Percentiles rank a stretch among this genome's conserved stretches.
Evolutionary conservation across 2,329 filamentous ascomycete genomes (phyloP).

Genomic region (Coleophoma crateriformis): DNA sequence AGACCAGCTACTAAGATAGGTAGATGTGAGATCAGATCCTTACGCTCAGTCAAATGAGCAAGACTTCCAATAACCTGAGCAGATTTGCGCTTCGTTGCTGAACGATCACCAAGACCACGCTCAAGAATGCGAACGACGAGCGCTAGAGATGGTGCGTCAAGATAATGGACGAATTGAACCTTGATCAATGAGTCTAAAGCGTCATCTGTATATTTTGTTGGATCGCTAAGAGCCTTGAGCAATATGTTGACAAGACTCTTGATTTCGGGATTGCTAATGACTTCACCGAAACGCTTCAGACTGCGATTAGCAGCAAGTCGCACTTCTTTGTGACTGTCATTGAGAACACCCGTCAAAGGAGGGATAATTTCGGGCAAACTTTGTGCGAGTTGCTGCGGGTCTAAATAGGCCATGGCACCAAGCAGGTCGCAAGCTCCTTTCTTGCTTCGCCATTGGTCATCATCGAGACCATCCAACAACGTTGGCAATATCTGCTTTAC

Average conservation of each 20-base stretch:
- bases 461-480: slow-evolving; percentile 84
- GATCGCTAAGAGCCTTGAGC: slow-evolving; percentile 93
- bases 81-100: slow-evolving; percentile 92
- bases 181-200: slow-evolving; percentile 93
- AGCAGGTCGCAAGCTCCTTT: slow-evolving; percentile 95
- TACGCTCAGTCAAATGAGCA: slow-evolving; percentile 93
- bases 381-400: slow-evolving; percentile 86
- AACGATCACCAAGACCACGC: slow-evolving; percentile 83
- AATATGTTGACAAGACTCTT: slow-evolving; percentile 87
- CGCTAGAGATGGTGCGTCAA: slow-evolving; percentile 94
- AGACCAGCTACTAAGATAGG: slow-evolving; percentile 89
- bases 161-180: slow-evolving; percentile 95
- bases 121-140: slow-evolving; percentile 94
- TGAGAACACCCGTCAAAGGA: slow-evolving; percentile 86
- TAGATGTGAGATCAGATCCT: slow-evolving; percentile 85
- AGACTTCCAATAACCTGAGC: slow-evolving; percentile 97
- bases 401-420: slow-evolving; percentile 97
- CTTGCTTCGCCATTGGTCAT: slow-evolving; percentile 96
- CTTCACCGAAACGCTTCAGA: slow-evolving; percentile 95
- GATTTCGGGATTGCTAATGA: slow-evolving; percentile 96
- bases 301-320: slow-evolving; percentile 87
- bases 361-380: slow-evolving; percentile 97
- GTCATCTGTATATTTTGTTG: slow-evolving; percentile 94
- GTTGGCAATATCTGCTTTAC: slow-evolving; percentile 93
- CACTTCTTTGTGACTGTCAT: slow-evolving; percentile 98